Base-by-base conservation (phyloP, 129 eudicot species). In the Chrysanthemum seticuspe region DNA sequence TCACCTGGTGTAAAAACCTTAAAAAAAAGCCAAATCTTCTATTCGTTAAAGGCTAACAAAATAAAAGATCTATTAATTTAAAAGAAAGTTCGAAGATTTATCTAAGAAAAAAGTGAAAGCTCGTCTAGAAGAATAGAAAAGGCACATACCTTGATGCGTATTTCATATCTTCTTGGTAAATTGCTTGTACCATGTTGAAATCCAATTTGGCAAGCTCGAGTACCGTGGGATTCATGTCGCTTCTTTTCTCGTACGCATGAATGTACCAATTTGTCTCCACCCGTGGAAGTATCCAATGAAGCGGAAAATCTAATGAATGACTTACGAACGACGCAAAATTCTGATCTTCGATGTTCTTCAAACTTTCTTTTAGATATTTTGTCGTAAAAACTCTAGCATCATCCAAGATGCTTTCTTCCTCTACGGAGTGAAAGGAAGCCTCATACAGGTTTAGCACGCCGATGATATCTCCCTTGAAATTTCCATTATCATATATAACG, bases 171-270 rank as follows among this genome's bases (percentile, higher is more conserved):
- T 77, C 50, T 62, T 81, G 87, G 45, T 83, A 72, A 19, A 68
- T 57, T 21, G 79, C 73, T 83, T 87, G 91, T 1, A 83, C 86
- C 53, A 75, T 50, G 67, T 87, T 87, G 82, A 78, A 87, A 56
- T 87, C 88, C 21, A 83, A 48, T 49, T 71, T 87, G 49, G 88
- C 86, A 49, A 23, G 25, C 25, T 23, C 25, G 25, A 23, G 25
- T 23, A 23, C 25, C 25, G 25, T 23, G 25, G 25, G 48, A 34
- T 81, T 77, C 78, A 45, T 70, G 29, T 21, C 58, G 8, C 8
- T 47, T 23, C 65, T 75, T 53, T 14, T 36, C 50, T 84, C 82
- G 18, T 87, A 82, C 2, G 68, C 47, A 3, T 70, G 62, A 3
- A 87, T 81, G 59, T 71, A 80, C 85, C 83, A 76, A 19, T 77